Evolutionary conservation across 768 basidiomycete genomes (phyloP).

Genomic region (Mycena crocata): DNA sequence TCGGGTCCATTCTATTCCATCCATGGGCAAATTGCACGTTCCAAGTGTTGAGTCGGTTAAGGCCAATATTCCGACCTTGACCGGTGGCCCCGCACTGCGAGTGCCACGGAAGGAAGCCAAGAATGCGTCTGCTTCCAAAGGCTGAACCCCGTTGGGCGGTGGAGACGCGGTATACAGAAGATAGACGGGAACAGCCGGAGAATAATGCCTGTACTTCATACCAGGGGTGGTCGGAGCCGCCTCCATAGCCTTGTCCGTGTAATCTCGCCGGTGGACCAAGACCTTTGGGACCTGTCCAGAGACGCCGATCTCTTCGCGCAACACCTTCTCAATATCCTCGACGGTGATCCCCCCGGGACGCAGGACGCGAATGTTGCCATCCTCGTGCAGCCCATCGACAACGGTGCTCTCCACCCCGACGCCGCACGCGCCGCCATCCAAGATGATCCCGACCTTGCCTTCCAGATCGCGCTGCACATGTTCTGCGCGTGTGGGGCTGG

Average conservation of each 20-base stretch:
- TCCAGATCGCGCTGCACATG: conserved; percentile 86
- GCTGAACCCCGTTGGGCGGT: conserved; percentile 49
- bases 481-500: conserved; percentile 90
- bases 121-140: conserved; percentile 49
- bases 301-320: conserved; percentile 55
- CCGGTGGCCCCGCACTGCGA: conserved; percentile 16
- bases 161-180: conserved; percentile 69
- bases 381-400: conserved; percentile 83
- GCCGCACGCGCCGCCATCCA: conserved; percentile 92
- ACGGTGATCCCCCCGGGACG: conserved; percentile 94
- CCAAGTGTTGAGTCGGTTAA: conserved; percentile 68
- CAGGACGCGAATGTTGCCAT: conserved; percentile 83
- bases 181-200: conserved; percentile 88
- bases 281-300: conserved; percentile 61
- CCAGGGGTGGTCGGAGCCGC: conserved; percentile 93
- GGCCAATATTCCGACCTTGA: conserved; percentile 78
- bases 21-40: conserved; percentile 41
- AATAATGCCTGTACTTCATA: conserved; percentile 99
- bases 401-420: conserved; percentile 98
- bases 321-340: conserved; percentile 80
- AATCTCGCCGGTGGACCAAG: conserved; percentile 86
- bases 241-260: conserved; percentile 74
- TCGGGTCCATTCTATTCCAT: conserved; percentile 65
- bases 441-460: conserved; percentile 78
- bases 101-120: conserved; percentile 56